These are phyloP conservation scores for Penicillium sumatraense DNA, from an alignment of 2,329 filamentous ascomycete species.

Conservation along the genomic window DNA sequence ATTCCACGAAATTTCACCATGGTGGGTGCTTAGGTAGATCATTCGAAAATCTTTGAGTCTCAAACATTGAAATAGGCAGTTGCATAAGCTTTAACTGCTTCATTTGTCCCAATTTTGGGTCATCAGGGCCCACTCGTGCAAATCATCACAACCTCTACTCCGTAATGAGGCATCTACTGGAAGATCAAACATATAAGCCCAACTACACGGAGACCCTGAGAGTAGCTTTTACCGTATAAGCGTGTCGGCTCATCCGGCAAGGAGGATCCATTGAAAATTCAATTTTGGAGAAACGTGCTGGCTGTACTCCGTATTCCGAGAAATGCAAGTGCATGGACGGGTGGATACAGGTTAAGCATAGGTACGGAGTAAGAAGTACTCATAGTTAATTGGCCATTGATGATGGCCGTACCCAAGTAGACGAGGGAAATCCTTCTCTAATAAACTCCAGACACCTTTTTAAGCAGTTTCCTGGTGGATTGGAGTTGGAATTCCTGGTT, in stretches of 20 bases:
- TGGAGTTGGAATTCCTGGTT: no score
- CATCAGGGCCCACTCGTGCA: constrained; percentile 3
- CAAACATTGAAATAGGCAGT: not conserved
- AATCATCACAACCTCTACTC: constrained; percentile 1
- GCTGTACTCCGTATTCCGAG: not conserved
- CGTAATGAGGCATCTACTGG: not conserved
- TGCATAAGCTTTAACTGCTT: not conserved
- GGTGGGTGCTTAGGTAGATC: constrained; percentile 6
- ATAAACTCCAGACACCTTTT: no score
- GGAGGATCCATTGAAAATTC: not conserved
- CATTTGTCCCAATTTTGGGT: not conserved
- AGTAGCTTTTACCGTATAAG: not conserved
- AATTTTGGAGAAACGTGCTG: not conserved
- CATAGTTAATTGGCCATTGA: no score
- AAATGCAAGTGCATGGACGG: not conserved
- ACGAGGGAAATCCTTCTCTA: no score
- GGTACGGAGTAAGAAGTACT: no score
- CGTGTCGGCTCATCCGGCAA: not conserved
- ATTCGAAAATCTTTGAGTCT: constrained; percentile 1
- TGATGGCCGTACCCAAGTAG: no score
- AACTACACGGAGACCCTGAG: not conserved
- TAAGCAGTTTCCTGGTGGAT: no score
- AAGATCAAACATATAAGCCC: not conserved
- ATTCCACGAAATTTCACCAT: not conserved
- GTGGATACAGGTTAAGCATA: not conserved